phyloP scores from a whole-genome alignment of 495 filamentous ascomycete genomes.

The Penicillium roqueforti region DNA sequence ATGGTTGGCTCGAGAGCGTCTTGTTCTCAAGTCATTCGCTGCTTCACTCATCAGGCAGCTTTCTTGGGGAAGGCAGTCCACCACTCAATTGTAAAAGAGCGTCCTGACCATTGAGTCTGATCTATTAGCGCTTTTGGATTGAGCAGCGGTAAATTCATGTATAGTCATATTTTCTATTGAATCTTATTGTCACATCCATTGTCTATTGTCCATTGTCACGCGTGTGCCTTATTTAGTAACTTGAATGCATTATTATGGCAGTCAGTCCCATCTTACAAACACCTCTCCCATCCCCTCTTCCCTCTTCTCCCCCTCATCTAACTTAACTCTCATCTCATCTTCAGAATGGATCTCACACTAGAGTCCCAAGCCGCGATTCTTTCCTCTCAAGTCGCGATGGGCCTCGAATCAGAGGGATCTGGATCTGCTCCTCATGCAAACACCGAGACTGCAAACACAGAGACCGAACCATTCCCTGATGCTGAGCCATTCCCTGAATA shows the following conservation, averaged over 20 bases:
- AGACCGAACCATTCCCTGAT: constrained; percentile 24
- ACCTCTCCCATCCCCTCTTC: neutral
- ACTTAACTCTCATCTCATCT: neutral
- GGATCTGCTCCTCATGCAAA: neutral
- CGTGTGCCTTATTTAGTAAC: constrained; percentile 1
- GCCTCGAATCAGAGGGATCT: constrained; percentile 10
- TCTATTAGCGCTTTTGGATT: constrained; percentile 23
- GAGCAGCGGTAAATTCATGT: constrained; percentile 32
- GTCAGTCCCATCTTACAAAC: neutral
- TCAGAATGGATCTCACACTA: neutral
- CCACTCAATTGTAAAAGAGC: constrained; percentile 27
- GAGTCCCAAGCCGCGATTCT: constrained; percentile 1
- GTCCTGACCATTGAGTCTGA: constrained; percentile 16
- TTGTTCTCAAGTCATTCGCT: constrained; percentile 38
- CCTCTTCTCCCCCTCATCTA: neutral
- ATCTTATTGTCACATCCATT: neutral
- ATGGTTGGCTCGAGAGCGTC: constrained; percentile 29
- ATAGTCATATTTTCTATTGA: neutral
- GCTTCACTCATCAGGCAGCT: constrained; percentile 28
- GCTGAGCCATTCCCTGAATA: constrained; percentile 37
- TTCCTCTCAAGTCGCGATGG: constrained; percentile 13
- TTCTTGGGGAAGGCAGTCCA: constrained; percentile 39
- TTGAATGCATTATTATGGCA: neutral
- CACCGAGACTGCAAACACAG: neutral
- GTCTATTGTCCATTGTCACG: neutral